These are phyloP conservation scores for Cinnamomum chago DNA, from an alignment of 164 flowering plant genomes.

Conservation along the genomic window DNA sequence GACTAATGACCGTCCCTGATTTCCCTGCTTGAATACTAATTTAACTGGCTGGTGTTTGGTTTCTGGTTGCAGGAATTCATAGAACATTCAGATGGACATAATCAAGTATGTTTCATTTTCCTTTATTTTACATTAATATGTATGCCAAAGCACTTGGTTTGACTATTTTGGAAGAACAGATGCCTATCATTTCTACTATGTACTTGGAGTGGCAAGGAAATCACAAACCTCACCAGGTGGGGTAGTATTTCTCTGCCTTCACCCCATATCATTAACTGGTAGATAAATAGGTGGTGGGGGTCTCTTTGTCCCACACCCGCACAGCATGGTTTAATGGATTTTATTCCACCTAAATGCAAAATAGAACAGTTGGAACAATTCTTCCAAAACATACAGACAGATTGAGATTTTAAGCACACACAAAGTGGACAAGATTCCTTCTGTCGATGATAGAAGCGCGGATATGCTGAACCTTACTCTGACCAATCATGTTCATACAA, in stretches of 20 bases:
- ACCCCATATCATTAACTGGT: no score
- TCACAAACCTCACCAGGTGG: neutral
- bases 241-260: no score
- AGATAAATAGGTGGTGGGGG: no score
- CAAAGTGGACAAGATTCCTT: neutral
- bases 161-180: neutral
- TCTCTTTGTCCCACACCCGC: no score
- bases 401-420: neutral
- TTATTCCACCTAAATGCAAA: no score
- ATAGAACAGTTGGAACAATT: no score
- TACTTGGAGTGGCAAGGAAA: neutral
- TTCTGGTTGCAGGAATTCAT: constrained; percentile 54
- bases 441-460: neutral
- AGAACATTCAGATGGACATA: constrained; percentile 34
- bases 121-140: neutral
- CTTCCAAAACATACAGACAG: neutral
- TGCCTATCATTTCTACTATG: neutral
- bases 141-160: neutral
- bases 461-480: constrained; percentile 4
- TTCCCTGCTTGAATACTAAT: no score
- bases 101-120: constrained; percentile 32
- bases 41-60: constrained; percentile 1
- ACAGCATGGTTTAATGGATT: no score
- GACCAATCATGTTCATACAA: neutral
- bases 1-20: neutral